Evolutionary conservation across 2,329 filamentous ascomycete genomes (phyloP).

Genomic region (Epichloe sylvatica): DNA sequence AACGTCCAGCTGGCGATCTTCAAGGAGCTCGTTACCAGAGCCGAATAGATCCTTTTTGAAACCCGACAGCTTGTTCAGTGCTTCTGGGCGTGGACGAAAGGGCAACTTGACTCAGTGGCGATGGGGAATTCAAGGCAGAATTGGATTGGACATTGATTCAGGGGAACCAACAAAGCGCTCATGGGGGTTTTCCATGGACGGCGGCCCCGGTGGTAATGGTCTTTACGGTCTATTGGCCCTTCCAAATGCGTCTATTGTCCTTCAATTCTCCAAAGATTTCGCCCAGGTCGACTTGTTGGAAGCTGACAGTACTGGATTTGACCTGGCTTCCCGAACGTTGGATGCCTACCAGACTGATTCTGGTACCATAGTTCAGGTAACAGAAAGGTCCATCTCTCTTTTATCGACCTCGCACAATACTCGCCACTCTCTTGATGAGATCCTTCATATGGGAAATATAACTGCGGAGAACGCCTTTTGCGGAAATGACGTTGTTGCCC

Average conservation of each 20-base stretch:
- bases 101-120: conserved; percentile 56
- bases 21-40: background rate
- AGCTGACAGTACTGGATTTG: conserved; percentile 30
- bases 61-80: conserved; percentile 48
- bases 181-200: conserved; percentile 35
- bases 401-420: conserved; percentile 24
- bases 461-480: conserved; percentile 30
- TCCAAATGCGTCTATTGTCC: conserved; percentile 32
- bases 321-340: conserved; percentile 39
- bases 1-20: conserved; percentile 14
- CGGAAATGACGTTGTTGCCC: conserved; percentile 22
- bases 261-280: conserved; percentile 36
- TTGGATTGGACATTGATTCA: conserved; percentile 43
- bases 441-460: conserved; percentile 15
- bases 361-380: conserved; percentile 38
- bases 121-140: conserved; percentile 51
- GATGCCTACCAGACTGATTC: conserved; percentile 24
- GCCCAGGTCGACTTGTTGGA: conserved; percentile 29
- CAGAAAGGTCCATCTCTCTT: conserved; percentile 32
- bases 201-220: conserved; percentile 7
- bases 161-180: conserved; percentile 33
- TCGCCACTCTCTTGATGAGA: conserved; percentile 11
- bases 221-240: conserved; percentile 32
- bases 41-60: conserved; percentile 14
- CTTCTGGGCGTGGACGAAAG: conserved; percentile 46